Percentiles rank a stretch among this genome's conserved stretches.
Evolutionary conservation across 371 early-diverging fungal genomes (phyloP).

Genomic region (Lichtheimia hyalospora): DNA sequence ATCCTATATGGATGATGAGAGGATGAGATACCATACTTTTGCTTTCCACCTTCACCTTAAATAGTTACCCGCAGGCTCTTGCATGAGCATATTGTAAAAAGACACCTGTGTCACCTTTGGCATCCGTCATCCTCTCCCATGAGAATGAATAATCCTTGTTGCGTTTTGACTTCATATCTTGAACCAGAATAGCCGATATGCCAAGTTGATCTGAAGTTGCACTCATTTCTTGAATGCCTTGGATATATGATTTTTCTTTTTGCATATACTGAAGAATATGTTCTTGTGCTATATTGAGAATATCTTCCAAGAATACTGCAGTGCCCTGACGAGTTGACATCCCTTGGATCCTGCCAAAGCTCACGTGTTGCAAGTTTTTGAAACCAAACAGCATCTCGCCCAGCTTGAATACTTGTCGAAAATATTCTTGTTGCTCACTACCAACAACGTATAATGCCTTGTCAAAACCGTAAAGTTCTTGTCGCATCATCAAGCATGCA

Average conservation of each 20-base stretch:
- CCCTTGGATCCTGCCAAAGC: constrained; percentile 93
- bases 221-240: constrained; percentile 19
- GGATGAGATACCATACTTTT: not conserved
- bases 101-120: constrained; percentile 97
- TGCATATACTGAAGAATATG: constrained; percentile 22
- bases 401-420: constrained; percentile 93
- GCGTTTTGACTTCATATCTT: constrained; percentile 93
- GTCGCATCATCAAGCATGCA: constrained; percentile 86
- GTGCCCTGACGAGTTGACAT: constrained; percentile 98
- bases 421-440: constrained; percentile 86
- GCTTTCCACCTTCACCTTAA: not conserved
- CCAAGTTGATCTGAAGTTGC: constrained; percentile 72
- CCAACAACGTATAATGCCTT: constrained; percentile 93
- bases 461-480: constrained; percentile 78
- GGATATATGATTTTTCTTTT: not conserved
- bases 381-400: constrained; percentile 59
- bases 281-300: constrained; percentile 84
- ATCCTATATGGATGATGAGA: constrained; percentile 27
- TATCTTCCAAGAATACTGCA: constrained; percentile 95
- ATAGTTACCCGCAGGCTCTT: constrained; percentile 72
- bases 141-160: constrained; percentile 95
- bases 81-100: constrained; percentile 97
- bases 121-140: constrained; percentile 91
- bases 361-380: constrained; percentile 74
- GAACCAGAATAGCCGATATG: constrained; percentile 87